Evolutionary conservation across 2,329 filamentous ascomycete genomes (phyloP).

Genomic region (Beauveria australis): DNA sequence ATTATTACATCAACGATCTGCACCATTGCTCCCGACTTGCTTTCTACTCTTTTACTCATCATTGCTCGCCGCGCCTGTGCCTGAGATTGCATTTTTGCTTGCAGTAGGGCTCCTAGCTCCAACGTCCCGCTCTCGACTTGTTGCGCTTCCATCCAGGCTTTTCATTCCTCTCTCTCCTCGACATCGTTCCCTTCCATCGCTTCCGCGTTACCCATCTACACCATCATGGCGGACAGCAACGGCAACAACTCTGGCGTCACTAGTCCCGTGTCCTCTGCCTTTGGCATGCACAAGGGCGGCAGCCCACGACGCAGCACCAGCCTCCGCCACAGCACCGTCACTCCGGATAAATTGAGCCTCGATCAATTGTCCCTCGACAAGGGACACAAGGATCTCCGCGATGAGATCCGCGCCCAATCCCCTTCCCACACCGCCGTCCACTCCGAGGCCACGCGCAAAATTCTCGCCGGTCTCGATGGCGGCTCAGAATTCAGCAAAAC

Average conservation of each 20-base stretch:
- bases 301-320: background rate
- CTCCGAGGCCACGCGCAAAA: conserved; percentile 11
- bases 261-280: conserved; percentile 11
- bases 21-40: background rate
- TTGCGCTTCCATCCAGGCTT: background rate
- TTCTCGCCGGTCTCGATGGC: conserved; percentile 10
- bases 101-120: background rate
- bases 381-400: conserved; percentile 5
- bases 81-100: background rate
- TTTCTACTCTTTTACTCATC: background rate
- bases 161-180: background rate
- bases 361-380: conserved; percentile 11
- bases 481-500: conserved; percentile 6
- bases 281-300: conserved; percentile 11
- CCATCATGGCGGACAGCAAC: conserved; percentile 7
- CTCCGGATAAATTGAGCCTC: conserved; percentile 5
- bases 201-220: background rate
- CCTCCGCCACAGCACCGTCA: conserved; percentile 3
- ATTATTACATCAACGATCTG: conserved; percentile 10
- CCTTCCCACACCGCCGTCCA: conserved; percentile 3
- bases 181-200: background rate
- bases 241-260: background rate
- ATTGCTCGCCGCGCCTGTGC: background rate
- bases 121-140: background rate
- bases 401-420: background rate